Percentiles rank a stretch among this genome's conserved stretches.
phyloP scores from a whole-genome alignment of 1,284 basidiomycete genomes.

The Hypsizygus ulmarius region DNA sequence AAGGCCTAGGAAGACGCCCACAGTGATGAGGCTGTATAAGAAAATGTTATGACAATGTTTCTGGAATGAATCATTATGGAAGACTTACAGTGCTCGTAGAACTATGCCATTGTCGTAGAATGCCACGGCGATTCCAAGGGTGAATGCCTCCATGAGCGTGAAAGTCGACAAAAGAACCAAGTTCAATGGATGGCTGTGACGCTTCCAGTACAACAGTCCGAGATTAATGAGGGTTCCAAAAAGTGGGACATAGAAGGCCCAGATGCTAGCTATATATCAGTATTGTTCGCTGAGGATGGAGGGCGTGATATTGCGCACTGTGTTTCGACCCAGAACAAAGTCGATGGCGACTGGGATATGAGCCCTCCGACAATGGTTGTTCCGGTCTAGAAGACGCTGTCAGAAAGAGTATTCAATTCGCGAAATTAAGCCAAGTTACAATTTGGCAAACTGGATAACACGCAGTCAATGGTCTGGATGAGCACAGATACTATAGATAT shows the following conservation, averaged over 20 bases:
- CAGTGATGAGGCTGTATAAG: conserved; percentile 65
- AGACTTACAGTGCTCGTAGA: conserved; percentile 76
- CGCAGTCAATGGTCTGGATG: conserved; percentile 5
- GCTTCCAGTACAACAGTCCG: conserved; percentile 82
- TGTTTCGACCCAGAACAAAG: conserved; percentile 65
- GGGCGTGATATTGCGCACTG: conserved; percentile 45
- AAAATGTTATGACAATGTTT: not conserved
- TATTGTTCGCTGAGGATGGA: not conserved
- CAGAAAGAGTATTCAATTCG: conserved; percentile 1
- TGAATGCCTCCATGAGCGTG: conserved; percentile 78
- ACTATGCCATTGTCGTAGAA: conserved; percentile 77
- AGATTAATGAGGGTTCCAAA: conserved; percentile 75
- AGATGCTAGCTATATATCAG: conserved; percentile 42
- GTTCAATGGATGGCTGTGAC: conserved; percentile 83
- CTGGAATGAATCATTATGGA: not conserved
- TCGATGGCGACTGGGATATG: conserved; percentile 55
- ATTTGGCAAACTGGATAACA: conserved; percentile 64
- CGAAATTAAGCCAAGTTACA: conserved; percentile 38
- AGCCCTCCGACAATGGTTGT: conserved; percentile 68
- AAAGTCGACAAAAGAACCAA: conserved; percentile 75
- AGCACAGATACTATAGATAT: conserved; percentile 1
- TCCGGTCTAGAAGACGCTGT: conserved; percentile 47
- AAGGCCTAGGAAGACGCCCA: conserved; percentile 84
- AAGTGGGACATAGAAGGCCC: conserved; percentile 74
- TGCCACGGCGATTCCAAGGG: conserved; percentile 74